Percentiles rank a stretch among this genome's conserved stretches.
Evolutionary conservation across 2,329 filamentous ascomycete species (phyloP).

Genomic region (Cordyceps militaris): DNA sequence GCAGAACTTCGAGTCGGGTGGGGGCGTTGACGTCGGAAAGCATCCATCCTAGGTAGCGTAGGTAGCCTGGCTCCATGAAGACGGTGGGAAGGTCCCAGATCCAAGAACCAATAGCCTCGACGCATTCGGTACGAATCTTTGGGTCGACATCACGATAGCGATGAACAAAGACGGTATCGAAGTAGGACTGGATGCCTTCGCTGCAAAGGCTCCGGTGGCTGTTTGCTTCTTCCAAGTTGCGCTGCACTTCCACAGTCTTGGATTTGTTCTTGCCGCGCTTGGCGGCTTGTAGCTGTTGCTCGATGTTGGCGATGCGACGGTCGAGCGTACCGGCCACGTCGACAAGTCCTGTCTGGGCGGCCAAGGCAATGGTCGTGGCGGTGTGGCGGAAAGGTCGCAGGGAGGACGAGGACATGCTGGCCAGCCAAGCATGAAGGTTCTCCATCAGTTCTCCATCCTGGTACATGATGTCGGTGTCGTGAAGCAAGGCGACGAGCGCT

Average conservation of each 20-base stretch:
- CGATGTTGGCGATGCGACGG: slow-evolving; percentile 64
- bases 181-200: slow-evolving; percentile 72
- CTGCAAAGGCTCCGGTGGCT: slow-evolving; percentile 63
- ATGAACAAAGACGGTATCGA: slow-evolving; percentile 90
- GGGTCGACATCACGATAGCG: slow-evolving; percentile 91
- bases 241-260: slow-evolving; percentile 65
- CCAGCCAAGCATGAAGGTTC: slow-evolving; percentile 84
- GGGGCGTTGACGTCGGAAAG: slow-evolving; percentile 71
- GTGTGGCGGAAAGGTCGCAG: slow-evolving; percentile 92
- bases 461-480: slow-evolving; percentile 77
- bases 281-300: slow-evolving; percentile 73
- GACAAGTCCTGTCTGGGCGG: slow-evolving; percentile 73
- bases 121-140: slow-evolving; percentile 80
- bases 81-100: slow-evolving; percentile 76
- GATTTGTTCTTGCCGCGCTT: slow-evolving; percentile 69
- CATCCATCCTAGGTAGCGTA: slow-evolving; percentile 94
- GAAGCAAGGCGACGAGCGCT: slow-evolving; percentile 67
- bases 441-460: slow-evolving; percentile 71
- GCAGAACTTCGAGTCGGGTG: slow-evolving; percentile 78
- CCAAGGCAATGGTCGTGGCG: slow-evolving; percentile 74
- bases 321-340: slow-evolving; percentile 64
- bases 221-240: slow-evolving; percentile 63
- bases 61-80: slow-evolving; percentile 84
- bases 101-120: slow-evolving; percentile 81
- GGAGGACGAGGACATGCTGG: slow-evolving; percentile 80